Evolutionary conservation across 441 rosid genomes (phyloP), one percentile per base, ranked within the genome.

Genomic region (Flueggea neowawraea): DNA sequence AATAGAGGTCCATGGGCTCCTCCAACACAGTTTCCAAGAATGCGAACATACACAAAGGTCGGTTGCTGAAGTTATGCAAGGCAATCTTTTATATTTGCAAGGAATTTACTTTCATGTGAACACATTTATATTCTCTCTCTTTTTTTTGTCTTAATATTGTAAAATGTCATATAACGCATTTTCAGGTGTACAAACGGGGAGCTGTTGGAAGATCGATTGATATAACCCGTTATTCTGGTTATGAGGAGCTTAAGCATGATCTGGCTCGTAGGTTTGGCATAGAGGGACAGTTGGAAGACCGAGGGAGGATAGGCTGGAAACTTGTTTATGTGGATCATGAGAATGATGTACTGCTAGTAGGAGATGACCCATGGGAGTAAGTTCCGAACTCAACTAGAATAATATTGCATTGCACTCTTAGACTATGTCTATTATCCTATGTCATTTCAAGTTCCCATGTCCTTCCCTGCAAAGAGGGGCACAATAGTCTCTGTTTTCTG

Each of bases 301-400:
- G 76, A 11, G 82, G 80, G 54, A 82, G 90, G 64, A 48, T 81
- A 48, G 95, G 89, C 16, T 95, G 99, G 99, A 91, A 91, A 73
- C 81, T 91, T 56, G 98, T 95, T 16, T 95, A 95, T 54, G 93
- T 90, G 45, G 99, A 95, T 77, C 91, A 82, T 55, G 99, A 95
- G 79, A 88, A 84, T 64, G 99, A 95, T 68, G 97, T 95, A 61
- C 84, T 92, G n/a, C 91, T 95, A 6, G 95, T 95, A 2, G 99
- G 99, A 28, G 99, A 95, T 73, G 99, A 95, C 65, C 99, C 97
- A 12, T 95, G 98, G 99, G 95, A 91, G 99, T 95, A 83, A 85
- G 97, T 80, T 65, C 71, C 73, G 59, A 16, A 52, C 51, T 36
- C 10, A 15, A 55, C 28, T 48, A 12, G 0, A 54, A 48, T 28